Evolutionary conservation across 345 rosid species (phyloP).

Genomic region (Pistacia vera): DNA sequence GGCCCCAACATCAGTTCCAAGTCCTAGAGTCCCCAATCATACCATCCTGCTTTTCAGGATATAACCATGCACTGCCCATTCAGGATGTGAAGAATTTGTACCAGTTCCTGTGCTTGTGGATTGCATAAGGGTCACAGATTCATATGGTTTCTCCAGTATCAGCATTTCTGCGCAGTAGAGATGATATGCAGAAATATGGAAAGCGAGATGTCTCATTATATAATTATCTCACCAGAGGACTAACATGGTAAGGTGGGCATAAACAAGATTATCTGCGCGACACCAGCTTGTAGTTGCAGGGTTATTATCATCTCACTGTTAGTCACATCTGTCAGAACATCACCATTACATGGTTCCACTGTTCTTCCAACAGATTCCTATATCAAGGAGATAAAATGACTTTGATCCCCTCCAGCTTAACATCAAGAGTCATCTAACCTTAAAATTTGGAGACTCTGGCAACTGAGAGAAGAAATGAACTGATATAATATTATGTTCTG

Average conservation of each 20-base stretch:
- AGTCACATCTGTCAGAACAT: conserved; percentile 57
- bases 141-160: conserved; percentile 45
- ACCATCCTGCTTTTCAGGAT: conserved; percentile 47
- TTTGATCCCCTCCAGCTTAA: conserved; percentile 60
- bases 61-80: conserved; percentile 54
- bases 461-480: conserved; percentile 30
- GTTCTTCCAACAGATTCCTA: conserved; percentile 72
- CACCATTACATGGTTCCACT: conserved; percentile 54
- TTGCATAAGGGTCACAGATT: conserved; percentile 56
- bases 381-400: conserved; percentile 63
- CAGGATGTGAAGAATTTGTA: conserved; percentile 48
- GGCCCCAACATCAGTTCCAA: conserved; percentile 49
- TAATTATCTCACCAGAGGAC: conserved; percentile 37
- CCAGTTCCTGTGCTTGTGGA: conserved; percentile 57
- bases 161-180: conserved; percentile 49
- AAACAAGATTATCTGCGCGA: conserved; percentile 39
- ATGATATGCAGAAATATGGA: conserved; percentile 53
- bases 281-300: conserved; percentile 51
- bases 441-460: conserved; percentile 58
- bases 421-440: conserved; percentile 48
- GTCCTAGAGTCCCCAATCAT: conserved; percentile 50
- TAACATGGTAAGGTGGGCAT: conserved; percentile 52
- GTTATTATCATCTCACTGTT: conserved; percentile 54
- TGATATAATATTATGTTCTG: background rate
- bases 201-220: conserved; percentile 43